Evolutionary conservation across 2,329 filamentous ascomycete species (phyloP).

Genomic region (Lasiodiplodia gonubiensis): DNA sequence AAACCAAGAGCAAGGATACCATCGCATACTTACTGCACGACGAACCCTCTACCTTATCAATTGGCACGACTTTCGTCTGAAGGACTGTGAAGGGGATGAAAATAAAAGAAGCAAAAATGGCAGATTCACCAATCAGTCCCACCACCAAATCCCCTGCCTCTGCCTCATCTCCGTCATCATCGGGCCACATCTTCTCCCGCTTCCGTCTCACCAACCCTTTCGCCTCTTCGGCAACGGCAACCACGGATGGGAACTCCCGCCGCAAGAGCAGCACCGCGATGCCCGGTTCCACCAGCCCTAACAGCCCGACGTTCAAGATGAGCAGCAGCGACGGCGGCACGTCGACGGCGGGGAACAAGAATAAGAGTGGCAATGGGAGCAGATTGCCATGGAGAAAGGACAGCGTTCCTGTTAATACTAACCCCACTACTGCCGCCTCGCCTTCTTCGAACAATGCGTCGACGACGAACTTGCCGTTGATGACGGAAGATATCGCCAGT

Average conservation of each 20-base stretch:
- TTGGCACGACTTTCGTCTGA: not conserved
- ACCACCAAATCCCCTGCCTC: not conserved
- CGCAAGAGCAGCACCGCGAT: slow-evolving; percentile 12
- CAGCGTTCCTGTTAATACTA: not conserved
- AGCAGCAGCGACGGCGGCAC: not conserved
- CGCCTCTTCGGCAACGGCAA: not conserved
- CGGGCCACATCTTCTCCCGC: slow-evolving; percentile 1
- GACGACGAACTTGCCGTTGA: not conserved
- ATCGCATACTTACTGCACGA: not conserved
- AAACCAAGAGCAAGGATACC: not conserved
- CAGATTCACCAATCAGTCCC: not conserved
- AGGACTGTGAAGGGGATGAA: not conserved
- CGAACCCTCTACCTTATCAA: too few species aligned
- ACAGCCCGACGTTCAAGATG: not conserved
- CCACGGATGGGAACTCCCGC: not conserved
- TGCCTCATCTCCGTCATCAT: not conserved
- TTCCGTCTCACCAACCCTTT: slow-evolving; percentile 10
- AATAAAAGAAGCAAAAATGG: not conserved
- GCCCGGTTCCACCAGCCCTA: not conserved
- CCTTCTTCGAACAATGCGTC: not conserved
- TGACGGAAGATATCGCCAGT: not conserved
- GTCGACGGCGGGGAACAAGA: not conserved
- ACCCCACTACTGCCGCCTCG: not conserved
- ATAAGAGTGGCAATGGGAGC: not conserved
- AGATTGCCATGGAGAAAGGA: not conserved